phyloP scores from a whole-genome alignment of 2,329 filamentous ascomycete species.

The Aureobasidium sp. region DNA sequence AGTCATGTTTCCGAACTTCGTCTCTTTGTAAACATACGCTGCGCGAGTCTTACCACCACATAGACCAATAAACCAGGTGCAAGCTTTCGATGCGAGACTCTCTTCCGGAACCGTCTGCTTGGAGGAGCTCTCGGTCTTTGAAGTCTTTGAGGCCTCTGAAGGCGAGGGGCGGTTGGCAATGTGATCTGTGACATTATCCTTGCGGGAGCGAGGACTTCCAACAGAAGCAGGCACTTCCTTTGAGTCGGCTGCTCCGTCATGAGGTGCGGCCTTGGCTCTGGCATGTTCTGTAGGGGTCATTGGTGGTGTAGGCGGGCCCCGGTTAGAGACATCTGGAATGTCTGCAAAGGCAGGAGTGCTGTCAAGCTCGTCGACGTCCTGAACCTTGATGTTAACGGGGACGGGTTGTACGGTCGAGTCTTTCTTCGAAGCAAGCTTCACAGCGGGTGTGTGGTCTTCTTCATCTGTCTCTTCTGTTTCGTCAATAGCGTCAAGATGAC shows the following conservation, averaged over 20 bases:
- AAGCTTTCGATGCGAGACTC: neutral
- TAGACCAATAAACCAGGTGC: slow-evolving; percentile 2
- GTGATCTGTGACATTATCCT: slow-evolving; percentile 6
- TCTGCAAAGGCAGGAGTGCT: neutral
- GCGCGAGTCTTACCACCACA: slow-evolving; percentile 4
- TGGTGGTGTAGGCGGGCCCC: slow-evolving; percentile 24
- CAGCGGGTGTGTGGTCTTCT: neutral
- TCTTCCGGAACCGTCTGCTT: neutral
- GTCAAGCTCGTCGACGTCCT: neutral
- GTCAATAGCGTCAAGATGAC: slow-evolving; percentile 11
- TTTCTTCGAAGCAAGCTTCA: neutral
- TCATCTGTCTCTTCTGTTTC: slow-evolving; percentile 8
- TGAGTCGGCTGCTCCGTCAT: neutral
- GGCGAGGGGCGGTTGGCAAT: neutral
- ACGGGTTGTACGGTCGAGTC: neutral
- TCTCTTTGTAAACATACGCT: neutral
- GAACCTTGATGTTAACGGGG: neutral
- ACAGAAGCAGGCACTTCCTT: neutral
- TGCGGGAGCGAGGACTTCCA: neutral
- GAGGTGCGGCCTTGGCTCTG: slow-evolving; percentile 11
- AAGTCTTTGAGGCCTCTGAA: neutral
- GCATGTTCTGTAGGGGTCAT: slow-evolving; percentile 23
- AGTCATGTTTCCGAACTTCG: neutral
- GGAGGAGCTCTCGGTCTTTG: neutral
- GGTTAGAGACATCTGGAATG: neutral